Percentiles rank a stretch among this genome's conserved stretches.
Evolutionary conservation across 2,329 filamentous ascomycete genomes (phyloP).

Genomic region (Ophiostoma quercus): DNA sequence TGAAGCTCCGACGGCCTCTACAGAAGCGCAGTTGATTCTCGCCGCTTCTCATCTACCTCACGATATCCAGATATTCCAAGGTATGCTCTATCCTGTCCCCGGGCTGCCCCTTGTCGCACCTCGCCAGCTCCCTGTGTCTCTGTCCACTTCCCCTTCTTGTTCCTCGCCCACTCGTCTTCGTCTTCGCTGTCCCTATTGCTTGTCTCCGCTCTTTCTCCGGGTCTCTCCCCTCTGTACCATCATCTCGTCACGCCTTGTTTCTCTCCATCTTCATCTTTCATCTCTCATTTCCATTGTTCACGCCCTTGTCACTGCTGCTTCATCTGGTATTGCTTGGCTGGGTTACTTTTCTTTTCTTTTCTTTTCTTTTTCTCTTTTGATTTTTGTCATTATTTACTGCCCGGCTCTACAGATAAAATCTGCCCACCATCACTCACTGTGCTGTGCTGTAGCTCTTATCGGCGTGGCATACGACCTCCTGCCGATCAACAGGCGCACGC

Average conservation of each 20-base stretch:
- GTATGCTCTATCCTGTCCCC: too few relatives aligned
- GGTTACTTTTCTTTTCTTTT: not conserved
- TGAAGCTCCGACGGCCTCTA: not conserved
- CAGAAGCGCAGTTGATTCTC: not conserved
- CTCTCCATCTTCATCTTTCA: not conserved
- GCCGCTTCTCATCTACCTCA: not conserved
- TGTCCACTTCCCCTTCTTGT: not conserved
- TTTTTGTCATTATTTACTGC: not conserved
- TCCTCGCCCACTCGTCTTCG: conserved; percentile 1
- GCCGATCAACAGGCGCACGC: not conserved
- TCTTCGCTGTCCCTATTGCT: conserved; percentile 7
- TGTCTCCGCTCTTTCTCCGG: not conserved
- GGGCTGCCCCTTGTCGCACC: conserved; percentile 1
- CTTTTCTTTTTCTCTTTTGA: not conserved
- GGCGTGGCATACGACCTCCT: not conserved
- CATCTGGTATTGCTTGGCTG: not conserved
- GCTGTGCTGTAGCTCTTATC: conserved; percentile 2
- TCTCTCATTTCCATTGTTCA: not conserved
- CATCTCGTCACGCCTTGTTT: not conserved
- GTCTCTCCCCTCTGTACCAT: not conserved
- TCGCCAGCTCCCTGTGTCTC: not conserved
- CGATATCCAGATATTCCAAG: too few relatives aligned
- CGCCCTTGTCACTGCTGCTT: not conserved
- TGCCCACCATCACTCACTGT: too few relatives aligned
- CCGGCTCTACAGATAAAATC: too few relatives aligned